These are phyloP conservation scores for Leptomonas seymouri DNA, from an alignment of 208 protist genomes.

Conservation along the genomic window DNA sequence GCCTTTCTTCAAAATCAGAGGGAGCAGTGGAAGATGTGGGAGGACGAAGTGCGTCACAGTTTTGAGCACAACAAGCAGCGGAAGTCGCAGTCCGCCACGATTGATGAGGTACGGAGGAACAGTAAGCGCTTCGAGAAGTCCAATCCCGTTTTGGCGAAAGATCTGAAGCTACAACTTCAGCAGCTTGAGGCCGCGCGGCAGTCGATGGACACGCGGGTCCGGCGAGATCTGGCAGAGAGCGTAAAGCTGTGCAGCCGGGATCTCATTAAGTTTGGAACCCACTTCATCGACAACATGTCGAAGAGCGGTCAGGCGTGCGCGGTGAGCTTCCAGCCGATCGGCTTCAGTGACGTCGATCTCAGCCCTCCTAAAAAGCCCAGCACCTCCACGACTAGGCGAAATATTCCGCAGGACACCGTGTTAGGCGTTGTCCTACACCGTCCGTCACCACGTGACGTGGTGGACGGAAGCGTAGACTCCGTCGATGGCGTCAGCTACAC, in stretches of 20 bases:
- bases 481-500: background rate
- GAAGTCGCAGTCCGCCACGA: background rate
- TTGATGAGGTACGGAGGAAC: background rate
- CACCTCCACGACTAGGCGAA: background rate
- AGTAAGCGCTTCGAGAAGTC: background rate
- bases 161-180: background rate
- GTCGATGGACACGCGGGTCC: background rate
- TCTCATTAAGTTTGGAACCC: background rate
- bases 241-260: slow-evolving; percentile 1
- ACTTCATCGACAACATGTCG: background rate
- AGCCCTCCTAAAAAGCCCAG: background rate
- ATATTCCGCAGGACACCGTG: background rate
- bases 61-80: slow-evolving; percentile 4
- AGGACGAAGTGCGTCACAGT: background rate
- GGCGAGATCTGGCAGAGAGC: background rate
- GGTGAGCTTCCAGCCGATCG: slow-evolving; percentile 7
- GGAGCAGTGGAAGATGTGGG: slow-evolving; percentile 9
- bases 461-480: background rate
- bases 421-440: background rate
- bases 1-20: background rate
- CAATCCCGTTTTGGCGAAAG: background rate
- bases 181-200: background rate
- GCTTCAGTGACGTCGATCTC: background rate
- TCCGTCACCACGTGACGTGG: background rate
- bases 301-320: slow-evolving; percentile 6